Base-by-base conservation (phyloP, 805 yeast species). In the Saturnispora zaruensis region DNA sequence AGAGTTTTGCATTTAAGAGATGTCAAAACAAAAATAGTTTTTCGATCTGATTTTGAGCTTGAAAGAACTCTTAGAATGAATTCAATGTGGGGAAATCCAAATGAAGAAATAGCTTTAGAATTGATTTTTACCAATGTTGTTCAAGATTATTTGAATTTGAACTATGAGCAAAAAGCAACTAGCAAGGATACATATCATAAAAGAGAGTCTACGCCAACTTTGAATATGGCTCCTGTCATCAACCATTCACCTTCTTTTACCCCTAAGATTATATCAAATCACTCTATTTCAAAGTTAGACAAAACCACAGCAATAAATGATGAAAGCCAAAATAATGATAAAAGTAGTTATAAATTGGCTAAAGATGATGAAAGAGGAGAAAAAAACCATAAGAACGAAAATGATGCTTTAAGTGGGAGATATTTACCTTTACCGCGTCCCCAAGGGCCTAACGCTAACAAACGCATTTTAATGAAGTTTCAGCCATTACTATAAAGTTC, bases 11-110 rank as follows among this genome's bases (percentile, higher is more conserved):
- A 68, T 28, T 60, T 75, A 9, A 59, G 66, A 50, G 63, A 72
- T 57, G 46, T 56, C 24, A 61, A 58, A 32, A 59, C 64, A 30
- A 56, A 61, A 49, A 51, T 56, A 4, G 55, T 70, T 8, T 52
- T 78, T 14, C 70, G 67, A 46, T 69, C 72, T 13, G 80, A 78
- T 57, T 57, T 60, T 43, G 79, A 77, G 44, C 62, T 78, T 40
- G 76, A 76, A 28, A 70, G 68, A 41, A 57, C 75, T n/a, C 73
- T 78, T 55, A 50, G 57, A 16, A 45, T 53, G 45, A 46, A 57
- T 11, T 56, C 55, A 24, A 52, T 54, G 54, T 46, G 51, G 46
- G 52, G 51, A 37, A 38, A 30, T 18, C 54, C 55, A 34, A 45
- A 49, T 20, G 51, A 56, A 23, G 62, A 66, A 30, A 66, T 76